Conservation (phyloP, 1,284 basidiomycete genomes). For the Irpex sp. region DNA sequence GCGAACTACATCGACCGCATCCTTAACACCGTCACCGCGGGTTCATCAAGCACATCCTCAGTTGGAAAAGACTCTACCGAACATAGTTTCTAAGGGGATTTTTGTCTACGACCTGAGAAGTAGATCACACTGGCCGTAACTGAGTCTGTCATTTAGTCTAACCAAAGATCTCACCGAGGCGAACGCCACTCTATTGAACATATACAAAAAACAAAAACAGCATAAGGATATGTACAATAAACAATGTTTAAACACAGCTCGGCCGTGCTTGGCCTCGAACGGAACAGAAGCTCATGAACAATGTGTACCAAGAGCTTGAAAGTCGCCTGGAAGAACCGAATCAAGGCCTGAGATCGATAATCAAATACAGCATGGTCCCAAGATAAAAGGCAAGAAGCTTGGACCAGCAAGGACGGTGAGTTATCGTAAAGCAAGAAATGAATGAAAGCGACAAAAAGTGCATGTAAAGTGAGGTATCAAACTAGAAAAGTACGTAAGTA, state of each 20-base stretch:
- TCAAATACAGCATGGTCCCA: slow-evolving; percentile 10
- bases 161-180: background rate
- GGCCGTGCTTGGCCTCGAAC: background rate
- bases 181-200: background rate
- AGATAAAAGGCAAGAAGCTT: slow-evolving; percentile 1
- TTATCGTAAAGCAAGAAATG: background rate
- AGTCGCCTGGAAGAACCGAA: background rate
- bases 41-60: slow-evolving; percentile 79
- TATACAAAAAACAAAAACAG: background rate
- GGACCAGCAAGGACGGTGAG: slow-evolving; percentile 6
- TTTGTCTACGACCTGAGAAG: background rate
- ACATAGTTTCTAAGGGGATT: slow-evolving; percentile 54
- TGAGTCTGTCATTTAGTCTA: background rate
- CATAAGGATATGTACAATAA: background rate
- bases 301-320: background rate
- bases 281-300: background rate
- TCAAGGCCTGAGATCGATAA: background rate
- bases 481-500: slow-evolving; percentile 1
- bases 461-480: background rate
- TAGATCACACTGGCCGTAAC: too few relatives aligned
- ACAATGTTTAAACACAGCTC: background rate
- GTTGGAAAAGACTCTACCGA: slow-evolving; percentile 86
- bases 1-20: slow-evolving; percentile 86
- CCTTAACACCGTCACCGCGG: slow-evolving; percentile 73
- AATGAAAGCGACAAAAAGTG: background rate